Conservation (phyloP, 2,329 filamentous ascomycete species). For the Claviceps pusilla region DNA sequence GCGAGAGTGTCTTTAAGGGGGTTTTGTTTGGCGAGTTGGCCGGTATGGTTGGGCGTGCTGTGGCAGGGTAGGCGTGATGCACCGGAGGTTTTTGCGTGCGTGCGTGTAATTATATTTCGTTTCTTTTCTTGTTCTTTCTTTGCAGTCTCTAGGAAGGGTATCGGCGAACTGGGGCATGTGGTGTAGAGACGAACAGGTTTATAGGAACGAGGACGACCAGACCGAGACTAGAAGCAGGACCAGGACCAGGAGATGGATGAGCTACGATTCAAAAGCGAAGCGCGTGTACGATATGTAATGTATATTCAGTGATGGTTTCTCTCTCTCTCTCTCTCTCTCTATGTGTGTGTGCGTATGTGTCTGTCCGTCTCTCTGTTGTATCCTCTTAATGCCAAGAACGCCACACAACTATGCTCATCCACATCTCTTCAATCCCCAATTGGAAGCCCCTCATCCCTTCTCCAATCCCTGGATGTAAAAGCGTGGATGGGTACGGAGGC, state of each 20-base stretch:
- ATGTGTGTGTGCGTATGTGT: no score
- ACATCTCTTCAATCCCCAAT: no score
- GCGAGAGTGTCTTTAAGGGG: conserved; percentile 60
- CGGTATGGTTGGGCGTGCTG: conserved; percentile 40
- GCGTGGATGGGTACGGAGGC: no score
- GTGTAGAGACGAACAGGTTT: not conserved
- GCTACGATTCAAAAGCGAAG: not conserved
- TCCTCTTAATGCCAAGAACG: no score
- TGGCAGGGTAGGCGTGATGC: conserved; percentile 21
- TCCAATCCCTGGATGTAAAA: no score
- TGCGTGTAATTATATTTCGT: not conserved
- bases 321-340: no score
- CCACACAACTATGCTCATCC: no score
- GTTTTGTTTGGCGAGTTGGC: conserved; percentile 63
- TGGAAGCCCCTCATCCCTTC: no score
- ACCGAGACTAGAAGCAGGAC: not conserved
- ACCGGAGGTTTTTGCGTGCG: not conserved
- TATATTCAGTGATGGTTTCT: not conserved
- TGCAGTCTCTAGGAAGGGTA: not conserved
- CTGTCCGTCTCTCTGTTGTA: no score
- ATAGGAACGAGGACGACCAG: not conserved
- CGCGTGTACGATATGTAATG: not conserved
- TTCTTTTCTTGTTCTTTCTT: not conserved
- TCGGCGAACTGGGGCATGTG: not conserved
- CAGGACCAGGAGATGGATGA: not conserved